Evolutionary conservation across 2,329 filamentous ascomycete genomes (phyloP), one percentile per base, ranked within the genome.

Genomic region (Colletotrichum sp.): DNA sequence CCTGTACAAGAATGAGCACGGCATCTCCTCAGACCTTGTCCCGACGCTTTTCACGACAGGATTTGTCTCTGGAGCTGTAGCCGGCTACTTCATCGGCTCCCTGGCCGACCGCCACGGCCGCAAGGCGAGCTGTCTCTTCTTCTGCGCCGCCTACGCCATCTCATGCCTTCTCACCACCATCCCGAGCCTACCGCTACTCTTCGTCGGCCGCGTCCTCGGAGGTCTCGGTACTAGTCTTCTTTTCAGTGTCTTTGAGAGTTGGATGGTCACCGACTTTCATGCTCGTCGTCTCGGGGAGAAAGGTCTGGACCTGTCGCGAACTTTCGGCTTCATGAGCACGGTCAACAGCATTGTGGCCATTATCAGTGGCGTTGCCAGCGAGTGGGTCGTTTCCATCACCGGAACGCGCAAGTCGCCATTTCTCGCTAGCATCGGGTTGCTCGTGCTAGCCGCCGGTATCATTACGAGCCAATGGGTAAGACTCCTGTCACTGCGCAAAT

Each of bases 161-260:
- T 90, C 90, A 1, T 91, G 90, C 78, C 79, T 89, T 6, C 77
- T 85, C 11, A 85, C 83, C 22, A 80, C 79, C 13, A 66, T 78
- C 15, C 77, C 77, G 19, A 79, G 79, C 60, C 72, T 87, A 2
- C 80, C 82, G 6, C 68, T 90, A 13, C 83, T 93, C 7, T 88
- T 91, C 69, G 71, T 86, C 2, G 91, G 91, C 15, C 85, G 91
- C 65, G 81, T 89, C 1, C 85, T 91, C 6, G 90, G 89, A 27
- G 91, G 91, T 1, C 75, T 92, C 61, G 88, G 87, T 32, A 90
- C 90, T 39, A 91, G 89, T 30, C 81, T 92, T 55, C 84, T 92
- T 34, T 92, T 90, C 83, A 90, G 87, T 59, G 89, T 88, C 7
- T 92, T 92, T 77, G 90, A 93, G 81, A 90, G 88, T 78, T 93